A percentile compares a stretch with the other conserved stretches of the same genome.
These are phyloP conservation scores for Elongisporangium anandrum DNA, from an alignment of 352 stramenopile genomes.

Conservation along the genomic window DNA sequence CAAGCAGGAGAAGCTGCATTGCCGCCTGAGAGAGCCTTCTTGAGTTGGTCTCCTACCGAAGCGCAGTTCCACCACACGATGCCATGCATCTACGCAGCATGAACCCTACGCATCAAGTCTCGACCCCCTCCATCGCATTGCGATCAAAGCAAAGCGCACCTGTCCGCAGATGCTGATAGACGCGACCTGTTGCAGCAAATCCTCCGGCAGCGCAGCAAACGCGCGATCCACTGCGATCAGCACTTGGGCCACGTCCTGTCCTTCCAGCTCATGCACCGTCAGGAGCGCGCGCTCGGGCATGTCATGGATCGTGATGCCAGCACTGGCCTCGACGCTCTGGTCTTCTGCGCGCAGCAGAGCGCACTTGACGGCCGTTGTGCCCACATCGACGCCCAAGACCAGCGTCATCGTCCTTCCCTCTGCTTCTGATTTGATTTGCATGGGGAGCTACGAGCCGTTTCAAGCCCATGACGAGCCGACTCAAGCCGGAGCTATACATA, in stretches of 20 bases:
- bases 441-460: neutral
- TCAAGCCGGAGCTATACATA: neutral
- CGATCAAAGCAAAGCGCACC: slow-evolving; percentile 14
- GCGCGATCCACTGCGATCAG: slow-evolving; percentile 35
- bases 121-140: neutral
- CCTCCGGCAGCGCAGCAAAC: slow-evolving; percentile 24
- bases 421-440: neutral
- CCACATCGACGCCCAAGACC: slow-evolving; percentile 65
- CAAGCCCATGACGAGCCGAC: neutral
- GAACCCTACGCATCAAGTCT: neutral
- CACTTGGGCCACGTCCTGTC: slow-evolving; percentile 47
- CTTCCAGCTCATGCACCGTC: slow-evolving; percentile 5
- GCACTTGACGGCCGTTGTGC: slow-evolving; percentile 78
- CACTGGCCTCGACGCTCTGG: slow-evolving; percentile 24
- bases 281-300: neutral
- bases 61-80: slow-evolving; percentile 78
- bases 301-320: slow-evolving; percentile 24
- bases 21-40: neutral
- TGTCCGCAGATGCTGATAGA: slow-evolving; percentile 72
- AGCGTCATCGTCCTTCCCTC: neutral
- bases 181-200: slow-evolving; percentile 15
- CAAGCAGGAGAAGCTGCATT: slow-evolving; percentile 2
- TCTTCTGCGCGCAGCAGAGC: slow-evolving; percentile 33
- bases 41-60: slow-evolving; percentile 13
- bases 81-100: slow-evolving; percentile 63